These are phyloP conservation scores for Yamadazyma diddensiae DNA, from an alignment of 1,139 yeast genomes.

Conservation along the genomic window DNA sequence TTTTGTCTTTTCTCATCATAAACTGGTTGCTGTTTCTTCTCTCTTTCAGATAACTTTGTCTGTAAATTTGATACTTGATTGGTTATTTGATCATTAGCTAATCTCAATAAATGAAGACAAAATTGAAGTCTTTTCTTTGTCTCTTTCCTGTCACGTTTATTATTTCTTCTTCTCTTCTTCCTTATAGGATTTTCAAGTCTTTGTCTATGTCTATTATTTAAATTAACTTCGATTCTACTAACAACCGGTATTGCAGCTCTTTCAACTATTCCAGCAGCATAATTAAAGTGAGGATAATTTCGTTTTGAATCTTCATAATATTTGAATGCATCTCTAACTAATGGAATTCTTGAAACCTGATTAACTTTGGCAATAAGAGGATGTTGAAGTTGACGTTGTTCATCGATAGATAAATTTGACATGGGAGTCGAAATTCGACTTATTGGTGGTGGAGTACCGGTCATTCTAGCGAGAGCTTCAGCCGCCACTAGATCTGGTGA, in stretches of 20 bases:
- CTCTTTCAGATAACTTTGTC: constrained; percentile 28
- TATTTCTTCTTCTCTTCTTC: constrained; percentile 21
- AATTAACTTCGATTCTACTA: constrained; percentile 45
- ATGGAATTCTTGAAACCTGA: constrained; percentile 44
- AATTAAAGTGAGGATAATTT: constrained; percentile 56
- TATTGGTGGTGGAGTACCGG: constrained; percentile 15
- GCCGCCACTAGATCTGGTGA: constrained; percentile 34
- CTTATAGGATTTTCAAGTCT: constrained; percentile 17
- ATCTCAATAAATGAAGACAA: constrained; percentile 67
- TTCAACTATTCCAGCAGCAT: constrained; percentile 67
- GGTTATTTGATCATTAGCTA: constrained; percentile 73
- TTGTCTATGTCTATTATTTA: constrained; percentile 38
- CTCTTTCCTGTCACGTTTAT: constrained; percentile 36
- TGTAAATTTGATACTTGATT: constrained; percentile 64
- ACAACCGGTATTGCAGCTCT: constrained; percentile 61
- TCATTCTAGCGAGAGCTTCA: constrained; percentile 32
- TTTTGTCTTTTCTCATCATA: constrained; percentile 3
- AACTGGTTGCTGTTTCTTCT: constrained; percentile 7
- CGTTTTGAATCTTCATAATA: constrained; percentile 57
- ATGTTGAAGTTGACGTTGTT: constrained; percentile 19
- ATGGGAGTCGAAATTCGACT: constrained; percentile 13
- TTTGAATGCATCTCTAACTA: constrained; percentile 56
- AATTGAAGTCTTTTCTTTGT: constrained; percentile 69
- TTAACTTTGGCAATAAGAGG: constrained; percentile 46
- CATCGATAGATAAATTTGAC: constrained; percentile 15